These are phyloP conservation scores for Exophiala alcalophila DNA, from an alignment of 2,329 filamentous ascomycete genomes.

Conservation along the genomic window DNA sequence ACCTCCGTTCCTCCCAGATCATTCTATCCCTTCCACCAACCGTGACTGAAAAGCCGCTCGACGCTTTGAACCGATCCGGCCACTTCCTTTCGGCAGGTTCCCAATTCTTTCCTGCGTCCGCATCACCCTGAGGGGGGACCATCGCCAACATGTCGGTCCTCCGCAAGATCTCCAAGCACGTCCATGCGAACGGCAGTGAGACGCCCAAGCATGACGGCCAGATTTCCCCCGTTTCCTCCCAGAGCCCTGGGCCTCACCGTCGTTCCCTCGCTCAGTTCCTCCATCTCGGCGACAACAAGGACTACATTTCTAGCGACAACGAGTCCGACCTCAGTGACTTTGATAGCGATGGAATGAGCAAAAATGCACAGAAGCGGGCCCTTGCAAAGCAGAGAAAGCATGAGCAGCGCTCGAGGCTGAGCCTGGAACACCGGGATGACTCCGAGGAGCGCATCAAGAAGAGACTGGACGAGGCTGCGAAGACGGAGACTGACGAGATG, in stretches of 20 bases:
- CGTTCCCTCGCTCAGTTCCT: constrained; percentile 43
- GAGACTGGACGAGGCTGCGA: constrained; percentile 49
- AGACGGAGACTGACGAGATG: constrained; percentile 58
- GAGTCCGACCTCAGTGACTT: constrained; percentile 35
- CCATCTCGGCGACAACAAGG: constrained; percentile 33
- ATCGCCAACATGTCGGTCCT: constrained; percentile 26
- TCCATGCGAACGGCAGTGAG: constrained; percentile 28
- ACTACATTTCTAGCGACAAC: constrained; percentile 41
- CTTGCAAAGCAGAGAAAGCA: constrained; percentile 41
- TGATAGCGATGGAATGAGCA: constrained; percentile 40
- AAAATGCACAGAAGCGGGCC: constrained; percentile 46
- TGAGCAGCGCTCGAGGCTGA: constrained; percentile 41
- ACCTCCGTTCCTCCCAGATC: too few relatives aligned
- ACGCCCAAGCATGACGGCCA: constrained; percentile 21
- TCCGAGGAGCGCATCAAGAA: constrained; percentile 40
- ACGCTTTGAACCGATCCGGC: too few relatives aligned
- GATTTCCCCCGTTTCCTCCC: constrained; percentile 26
- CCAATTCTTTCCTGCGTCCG: too few relatives aligned
- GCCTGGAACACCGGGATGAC: constrained; percentile 43
- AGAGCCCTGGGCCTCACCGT: constrained; percentile 37
- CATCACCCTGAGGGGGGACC: too few relatives aligned
- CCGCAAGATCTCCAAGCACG: constrained; percentile 40
- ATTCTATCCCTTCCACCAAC: too few relatives aligned
- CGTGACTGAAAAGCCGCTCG: too few relatives aligned
- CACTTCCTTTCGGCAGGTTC: too few relatives aligned